Evolutionary conservation across 2,329 filamentous ascomycete species (phyloP).

Genomic region (Calonectria hongkongensis): DNA sequence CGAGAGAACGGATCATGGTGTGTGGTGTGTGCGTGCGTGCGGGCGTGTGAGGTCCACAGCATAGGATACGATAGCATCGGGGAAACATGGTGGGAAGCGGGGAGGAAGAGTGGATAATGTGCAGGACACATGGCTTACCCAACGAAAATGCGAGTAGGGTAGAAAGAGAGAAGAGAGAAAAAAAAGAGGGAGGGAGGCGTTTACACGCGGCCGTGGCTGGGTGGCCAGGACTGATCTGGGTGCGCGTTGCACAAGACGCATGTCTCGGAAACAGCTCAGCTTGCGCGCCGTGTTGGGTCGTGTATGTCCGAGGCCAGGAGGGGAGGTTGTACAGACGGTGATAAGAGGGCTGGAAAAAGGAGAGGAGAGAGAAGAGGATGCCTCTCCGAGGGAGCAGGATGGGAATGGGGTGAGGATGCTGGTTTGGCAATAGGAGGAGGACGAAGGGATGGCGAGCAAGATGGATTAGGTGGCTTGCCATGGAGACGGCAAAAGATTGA

Average conservation of each 20-base stretch:
- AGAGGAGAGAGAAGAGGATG: neutral
- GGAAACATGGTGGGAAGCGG: neutral
- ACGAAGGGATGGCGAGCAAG: too few relatives aligned
- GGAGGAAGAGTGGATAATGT: neutral
- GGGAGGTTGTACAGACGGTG: neutral
- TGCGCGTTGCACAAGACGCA: slow-evolving; percentile 8
- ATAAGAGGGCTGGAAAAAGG: neutral
- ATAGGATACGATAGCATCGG: neutral
- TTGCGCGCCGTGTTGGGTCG: neutral
- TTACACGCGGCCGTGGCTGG: slow-evolving; percentile 11
- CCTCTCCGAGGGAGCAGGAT: neutral
- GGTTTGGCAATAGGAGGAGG: too few relatives aligned
- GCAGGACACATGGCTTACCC: neutral
- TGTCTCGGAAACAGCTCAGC: slow-evolving; percentile 19
- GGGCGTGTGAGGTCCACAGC: neutral
- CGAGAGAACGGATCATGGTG: neutral
- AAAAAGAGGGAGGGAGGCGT: neutral
- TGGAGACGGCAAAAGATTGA: too few relatives aligned
- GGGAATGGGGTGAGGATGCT: too few relatives aligned
- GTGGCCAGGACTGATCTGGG: neutral
- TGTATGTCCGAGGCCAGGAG: neutral
- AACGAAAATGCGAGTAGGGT: neutral
- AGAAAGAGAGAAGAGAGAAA: neutral
- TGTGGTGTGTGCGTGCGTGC: neutral
- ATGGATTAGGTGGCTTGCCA: too few relatives aligned